phyloP scores from a whole-genome alignment of 106 monocot species.

The Dendrobium chrysotoxum region DNA sequence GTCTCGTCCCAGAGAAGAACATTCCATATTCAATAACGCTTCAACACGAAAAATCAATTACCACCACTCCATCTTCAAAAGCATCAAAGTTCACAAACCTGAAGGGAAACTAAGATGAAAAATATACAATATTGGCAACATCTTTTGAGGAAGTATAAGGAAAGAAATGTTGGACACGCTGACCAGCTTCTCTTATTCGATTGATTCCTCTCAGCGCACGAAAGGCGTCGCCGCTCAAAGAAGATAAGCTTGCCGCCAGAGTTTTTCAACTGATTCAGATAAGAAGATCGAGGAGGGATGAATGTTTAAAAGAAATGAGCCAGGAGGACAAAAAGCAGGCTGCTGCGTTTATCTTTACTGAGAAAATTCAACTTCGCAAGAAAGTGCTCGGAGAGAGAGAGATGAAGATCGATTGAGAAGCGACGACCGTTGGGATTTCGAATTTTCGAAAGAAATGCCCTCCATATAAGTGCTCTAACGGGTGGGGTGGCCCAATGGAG shows the following conservation, averaged over 20 bases:
- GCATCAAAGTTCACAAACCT: not conserved
- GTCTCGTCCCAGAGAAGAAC: not conserved
- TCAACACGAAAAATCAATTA: not conserved
- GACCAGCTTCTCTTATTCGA: not conserved
- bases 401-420: not conserved
- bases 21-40: not conserved
- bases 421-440: not conserved
- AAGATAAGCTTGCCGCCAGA: not conserved
- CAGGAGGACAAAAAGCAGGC: not conserved
- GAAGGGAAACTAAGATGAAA: not conserved
- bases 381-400: not conserved
- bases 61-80: not conserved
- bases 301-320: not conserved
- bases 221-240: not conserved
- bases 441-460: slow-evolving; percentile 1
- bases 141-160: not conserved
- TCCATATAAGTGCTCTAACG: not conserved
- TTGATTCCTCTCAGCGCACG: not conserved
- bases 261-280: not conserved
- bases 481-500: too few relatives aligned
- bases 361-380: not conserved
- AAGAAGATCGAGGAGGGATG: not conserved
- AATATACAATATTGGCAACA: not conserved
- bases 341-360: not conserved
- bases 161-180: too few relatives aligned